These are phyloP conservation scores for Calonectria fujianensis DNA, from an alignment of 2,329 filamentous ascomycete genomes.

Conservation along the genomic window DNA sequence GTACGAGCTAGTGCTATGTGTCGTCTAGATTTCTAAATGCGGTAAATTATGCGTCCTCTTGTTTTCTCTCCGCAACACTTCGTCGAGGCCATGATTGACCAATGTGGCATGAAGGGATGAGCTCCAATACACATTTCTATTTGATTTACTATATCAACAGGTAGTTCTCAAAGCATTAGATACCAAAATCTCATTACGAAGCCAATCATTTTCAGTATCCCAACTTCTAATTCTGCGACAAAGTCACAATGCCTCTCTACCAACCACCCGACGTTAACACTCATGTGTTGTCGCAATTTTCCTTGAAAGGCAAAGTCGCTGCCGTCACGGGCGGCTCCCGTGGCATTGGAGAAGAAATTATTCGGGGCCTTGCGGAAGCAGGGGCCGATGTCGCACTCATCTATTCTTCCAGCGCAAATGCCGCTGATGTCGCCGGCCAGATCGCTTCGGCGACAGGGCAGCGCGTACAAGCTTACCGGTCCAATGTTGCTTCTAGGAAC, in stretches of 20 bases:
- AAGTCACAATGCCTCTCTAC: constrained; percentile 10
- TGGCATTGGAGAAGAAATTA: constrained; percentile 21
- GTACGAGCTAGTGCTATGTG: no score
- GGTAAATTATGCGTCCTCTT: no score
- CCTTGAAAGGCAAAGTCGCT: constrained; percentile 27
- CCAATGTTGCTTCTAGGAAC: not conserved
- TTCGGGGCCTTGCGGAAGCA: constrained; percentile 14
- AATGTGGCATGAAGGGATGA: no score
- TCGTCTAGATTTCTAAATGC: no score
- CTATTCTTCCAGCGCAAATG: constrained; percentile 5
- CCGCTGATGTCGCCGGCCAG: not conserved
- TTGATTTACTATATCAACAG: no score
- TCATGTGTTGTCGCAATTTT: constrained; percentile 1
- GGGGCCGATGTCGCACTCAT: constrained; percentile 26
- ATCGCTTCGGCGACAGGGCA: not conserved
- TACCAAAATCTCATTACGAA: no score
- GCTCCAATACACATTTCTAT: no score
- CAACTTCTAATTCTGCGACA: no score
- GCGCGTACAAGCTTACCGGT: not conserved
- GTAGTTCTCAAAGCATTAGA: no score
- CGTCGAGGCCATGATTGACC: no score
- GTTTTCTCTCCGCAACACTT: no score
- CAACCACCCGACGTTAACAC: constrained; percentile 3
- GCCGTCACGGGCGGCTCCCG: constrained; percentile 24
- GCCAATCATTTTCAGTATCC: no score